Evolutionary conservation across 495 filamentous ascomycete genomes (phyloP), one percentile per base, ranked within the genome.

Genomic region (Aspergillus affinis): DNA sequence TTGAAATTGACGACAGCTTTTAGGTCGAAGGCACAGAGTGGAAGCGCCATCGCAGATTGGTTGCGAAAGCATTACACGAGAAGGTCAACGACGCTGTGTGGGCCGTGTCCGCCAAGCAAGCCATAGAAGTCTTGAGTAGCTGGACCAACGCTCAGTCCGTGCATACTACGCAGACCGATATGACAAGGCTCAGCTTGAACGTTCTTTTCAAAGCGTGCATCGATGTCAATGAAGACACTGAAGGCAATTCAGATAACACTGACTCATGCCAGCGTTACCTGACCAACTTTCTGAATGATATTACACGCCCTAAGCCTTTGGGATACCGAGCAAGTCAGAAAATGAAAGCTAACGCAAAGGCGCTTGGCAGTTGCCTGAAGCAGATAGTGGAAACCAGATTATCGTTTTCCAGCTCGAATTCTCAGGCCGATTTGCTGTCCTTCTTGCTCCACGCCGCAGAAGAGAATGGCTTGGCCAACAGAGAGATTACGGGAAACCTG

Each of bases 1-100:
- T 18, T n/a, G 12, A 48, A 27, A 20, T 6, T 10, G 41, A 23
- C 23, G 23, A 46, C 21, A 0, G 6, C 1, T 13, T 18, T 4
- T 26, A 62, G 60, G 60, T 47, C 26, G 60, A 62, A 30, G 60
- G 55, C 0, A 15, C 32, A 19, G 44, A 58, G 7, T 58, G 60
- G 60, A 30, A 59, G 18, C 55, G 51, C 19, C 60, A 62, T 29
- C 55, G 60, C 0, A 52, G 47, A 29, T 27, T 62, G 12, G 58
- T 45, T 0, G 26, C 36, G 13, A 45, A 30, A 6, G 55, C 60
- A 0, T 62, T 62, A 46, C 50, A 58, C 17, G 56, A 50, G 2
- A 36, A 29, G 15, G 55, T 47, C 4, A 19, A 62, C 46, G 8
- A 41, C 10, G 19, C 27, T 4, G 60, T 51, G 12, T 62, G 60